Evolutionary conservation across 108 stramenopile genomes (phyloP), one percentile per base, ranked within the genome.

Genomic region (Nannochloropsis salina): DNA sequence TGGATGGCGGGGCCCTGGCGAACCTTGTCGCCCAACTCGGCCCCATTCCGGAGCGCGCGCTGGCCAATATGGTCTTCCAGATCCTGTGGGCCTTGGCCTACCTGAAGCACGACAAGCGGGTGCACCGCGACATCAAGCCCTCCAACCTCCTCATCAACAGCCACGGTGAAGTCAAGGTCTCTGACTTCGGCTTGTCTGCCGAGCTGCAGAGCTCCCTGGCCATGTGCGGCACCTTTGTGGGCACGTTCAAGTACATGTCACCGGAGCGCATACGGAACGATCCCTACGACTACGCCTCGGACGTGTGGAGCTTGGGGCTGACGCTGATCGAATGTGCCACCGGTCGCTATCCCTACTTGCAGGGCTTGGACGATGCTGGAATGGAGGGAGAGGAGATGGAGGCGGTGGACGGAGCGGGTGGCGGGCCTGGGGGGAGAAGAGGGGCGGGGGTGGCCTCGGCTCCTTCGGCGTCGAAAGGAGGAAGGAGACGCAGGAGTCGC

Each of bases 161-260:
- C 20, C 21, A 43, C n/a, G 93, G 93, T 1, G 74, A 90, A 12
- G 92, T 92, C 41, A 92, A 92, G 87, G 86, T 93, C 41, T 90
- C 91, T 10, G 91, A 91, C 83, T 91, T 91, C n/a, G 91, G 91
- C 31, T 41, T 91, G 9, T 89, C 88, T 6, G 45, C 84, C 1
- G 92, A 92, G 41, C 74, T 93, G 44, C 84, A 88, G 82, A 92
- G 85, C 61, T 90, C 91, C 44, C 86, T 92, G 44, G 87, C 87
- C 18, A 86, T 92, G 86, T 92, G 91, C 44, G 91, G 91, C 21
- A 92, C 93, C 9, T 93, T 93, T 80, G 93, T 93, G 12, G 93
- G 93, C 44, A 92, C 93, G 8, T 93, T 93, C 89, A 92, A 92
- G 86, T 92, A 93, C 90, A 92, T 93, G 92, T 85, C 83, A 3